A percentile compares a stretch with the other conserved stretches of the same genome.
Evolutionary conservation across 1,284 basidiomycete species (phyloP).

Genomic region (Malassezia furfur): DNA sequence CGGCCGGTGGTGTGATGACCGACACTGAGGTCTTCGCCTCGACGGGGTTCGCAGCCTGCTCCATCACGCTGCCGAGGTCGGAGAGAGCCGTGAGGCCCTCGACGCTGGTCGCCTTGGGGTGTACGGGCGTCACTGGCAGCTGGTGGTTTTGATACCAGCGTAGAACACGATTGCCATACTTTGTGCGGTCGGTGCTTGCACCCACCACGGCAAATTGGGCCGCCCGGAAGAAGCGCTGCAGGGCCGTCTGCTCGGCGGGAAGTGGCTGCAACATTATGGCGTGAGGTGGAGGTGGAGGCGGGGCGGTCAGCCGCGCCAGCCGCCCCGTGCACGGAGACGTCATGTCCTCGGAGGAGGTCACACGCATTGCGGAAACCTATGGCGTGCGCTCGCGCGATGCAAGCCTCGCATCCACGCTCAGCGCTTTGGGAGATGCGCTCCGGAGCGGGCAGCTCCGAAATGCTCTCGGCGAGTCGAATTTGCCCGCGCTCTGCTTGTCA

Average conservation of each 20-base stretch:
- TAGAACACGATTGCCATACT: conserved; percentile 43
- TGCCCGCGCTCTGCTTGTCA: conserved; percentile 1
- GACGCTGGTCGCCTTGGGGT: conserved; percentile 32
- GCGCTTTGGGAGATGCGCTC: conserved; percentile 3
- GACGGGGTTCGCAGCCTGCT: conserved; percentile 14
- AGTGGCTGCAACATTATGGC: background rate
- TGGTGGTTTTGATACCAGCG: conserved; percentile 37
- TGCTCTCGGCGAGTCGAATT: conserved; percentile 6
- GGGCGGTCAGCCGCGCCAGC: background rate
- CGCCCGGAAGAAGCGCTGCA: conserved; percentile 28
- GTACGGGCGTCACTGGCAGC: conserved; percentile 34
- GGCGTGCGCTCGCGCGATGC: background rate
- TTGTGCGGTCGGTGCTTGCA: conserved; percentile 34
- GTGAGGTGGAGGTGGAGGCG: conserved; percentile 1
- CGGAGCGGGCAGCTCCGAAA: conserved; percentile 7
- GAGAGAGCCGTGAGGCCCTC: conserved; percentile 20
- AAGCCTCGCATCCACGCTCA: background rate
- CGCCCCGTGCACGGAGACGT: background rate
- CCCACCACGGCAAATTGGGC: conserved; percentile 36
- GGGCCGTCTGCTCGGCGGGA: conserved; percentile 1
- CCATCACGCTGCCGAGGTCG: conserved; percentile 14
- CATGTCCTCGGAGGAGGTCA: background rate
- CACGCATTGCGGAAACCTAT: background rate
- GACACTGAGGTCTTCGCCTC: conserved; percentile 28
- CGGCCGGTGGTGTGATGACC: conserved; percentile 38